A percentile compares a stretch with the other conserved stretches of the same genome.
These are phyloP conservation scores for Aspergillus felis DNA, from an alignment of 2,329 filamentous ascomycete genomes.

Conservation along the genomic window DNA sequence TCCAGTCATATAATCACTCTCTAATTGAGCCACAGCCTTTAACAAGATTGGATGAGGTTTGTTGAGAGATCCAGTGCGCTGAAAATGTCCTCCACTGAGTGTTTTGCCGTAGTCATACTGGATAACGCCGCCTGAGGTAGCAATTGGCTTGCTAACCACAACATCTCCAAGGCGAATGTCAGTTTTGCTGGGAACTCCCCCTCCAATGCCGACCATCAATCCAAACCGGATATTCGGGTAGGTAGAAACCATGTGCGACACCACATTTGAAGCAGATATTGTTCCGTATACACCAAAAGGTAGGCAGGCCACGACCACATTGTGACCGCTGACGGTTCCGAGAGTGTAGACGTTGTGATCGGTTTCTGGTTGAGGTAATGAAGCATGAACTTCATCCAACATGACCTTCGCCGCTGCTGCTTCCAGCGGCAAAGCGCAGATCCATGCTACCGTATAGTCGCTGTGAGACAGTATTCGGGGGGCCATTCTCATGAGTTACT, in stretches of 20 bases:
- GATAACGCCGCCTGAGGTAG: constrained; percentile 11
- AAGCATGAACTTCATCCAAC: constrained; percentile 2
- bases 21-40: constrained; percentile 9
- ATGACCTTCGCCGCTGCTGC: not conserved
- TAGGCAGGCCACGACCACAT: constrained; percentile 4
- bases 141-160: constrained; percentile 9
- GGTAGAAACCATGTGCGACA: not conserved
- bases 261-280: not conserved
- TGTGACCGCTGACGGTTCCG: not conserved
- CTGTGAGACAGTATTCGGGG: too few species aligned
- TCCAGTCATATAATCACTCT: not conserved
- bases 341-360: constrained; percentile 5
- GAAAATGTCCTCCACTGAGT: constrained; percentile 4
- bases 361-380: not conserved
- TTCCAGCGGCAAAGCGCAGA: not conserved
- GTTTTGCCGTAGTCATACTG: constrained; percentile 21
- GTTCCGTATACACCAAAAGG: constrained; percentile 4
- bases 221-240: not conserved
- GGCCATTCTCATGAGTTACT: too few species aligned
- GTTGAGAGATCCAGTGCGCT: constrained; percentile 12
- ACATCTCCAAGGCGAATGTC: constrained; percentile 16
- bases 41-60: constrained; percentile 10
- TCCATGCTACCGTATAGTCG: not conserved
- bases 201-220: constrained; percentile 14
- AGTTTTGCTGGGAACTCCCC: constrained; percentile 4